These are phyloP conservation scores for Russula sp. DNA, from an alignment of 768 basidiomycete genomes.

Conservation along the genomic window DNA sequence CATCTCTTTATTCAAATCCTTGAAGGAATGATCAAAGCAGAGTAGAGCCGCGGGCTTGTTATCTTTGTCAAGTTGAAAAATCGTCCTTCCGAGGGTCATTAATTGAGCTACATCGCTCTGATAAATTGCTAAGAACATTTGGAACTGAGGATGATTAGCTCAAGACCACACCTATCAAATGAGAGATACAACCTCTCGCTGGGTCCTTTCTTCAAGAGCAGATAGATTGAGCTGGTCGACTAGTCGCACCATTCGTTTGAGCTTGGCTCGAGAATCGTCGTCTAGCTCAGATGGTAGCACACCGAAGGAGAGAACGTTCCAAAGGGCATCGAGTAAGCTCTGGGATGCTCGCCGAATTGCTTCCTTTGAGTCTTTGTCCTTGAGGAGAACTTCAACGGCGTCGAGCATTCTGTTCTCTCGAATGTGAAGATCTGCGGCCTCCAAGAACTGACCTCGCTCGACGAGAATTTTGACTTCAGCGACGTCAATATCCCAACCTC, in stretches of 20 bases:
- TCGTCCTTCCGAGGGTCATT: not conserved
- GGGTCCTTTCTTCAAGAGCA: not conserved
- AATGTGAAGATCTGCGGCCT: slow-evolving; percentile 46
- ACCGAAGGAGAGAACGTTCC: slow-evolving; percentile 38
- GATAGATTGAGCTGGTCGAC: not conserved
- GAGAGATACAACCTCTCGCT: not conserved
- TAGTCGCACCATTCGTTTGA: slow-evolving; percentile 1
- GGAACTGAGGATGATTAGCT: not conserved
- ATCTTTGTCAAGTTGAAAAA: not conserved
- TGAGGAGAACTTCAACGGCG: slow-evolving; percentile 41
- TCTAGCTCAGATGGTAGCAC: not conserved
- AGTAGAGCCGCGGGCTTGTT: slow-evolving; percentile 14
- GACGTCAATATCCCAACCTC: slow-evolving; percentile 45
- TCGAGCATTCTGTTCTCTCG: slow-evolving; percentile 39
- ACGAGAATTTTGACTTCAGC: slow-evolving; percentile 42
- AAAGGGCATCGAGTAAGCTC: slow-evolving; percentile 41
- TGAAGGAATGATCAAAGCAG: slow-evolving; percentile 15
- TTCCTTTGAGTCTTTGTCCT: slow-evolving; percentile 25
- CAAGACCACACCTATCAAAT: not conserved
- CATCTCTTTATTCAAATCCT: not conserved
- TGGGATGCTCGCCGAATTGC: slow-evolving; percentile 32
- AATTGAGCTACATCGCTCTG: not conserved
- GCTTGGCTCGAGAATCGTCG: not conserved
- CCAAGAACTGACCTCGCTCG: slow-evolving; percentile 33
- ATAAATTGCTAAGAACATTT: slow-evolving; percentile 12